Percentiles rank a stretch among this genome's conserved stretches.
phyloP scores from a whole-genome alignment of 306 rosid species.

The Pachyrhizus erosus region DNA sequence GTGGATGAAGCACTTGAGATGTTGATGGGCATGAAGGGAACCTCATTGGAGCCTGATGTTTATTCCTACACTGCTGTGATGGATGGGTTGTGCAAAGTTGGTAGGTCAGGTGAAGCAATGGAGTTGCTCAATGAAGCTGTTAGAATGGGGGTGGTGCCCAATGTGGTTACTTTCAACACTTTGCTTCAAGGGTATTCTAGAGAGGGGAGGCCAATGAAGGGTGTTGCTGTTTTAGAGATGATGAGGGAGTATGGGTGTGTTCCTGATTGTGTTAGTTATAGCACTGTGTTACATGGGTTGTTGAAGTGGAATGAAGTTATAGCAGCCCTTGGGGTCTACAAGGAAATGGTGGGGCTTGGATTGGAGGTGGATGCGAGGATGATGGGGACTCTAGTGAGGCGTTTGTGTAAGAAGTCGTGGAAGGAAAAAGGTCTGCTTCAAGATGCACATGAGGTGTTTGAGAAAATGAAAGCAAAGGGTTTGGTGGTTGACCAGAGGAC shows the following conservation, averaged over 20 bases:
- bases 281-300: slow-evolving; percentile 74
- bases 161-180: slow-evolving; percentile 68
- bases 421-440: slow-evolving; percentile 50
- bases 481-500: slow-evolving; percentile 52
- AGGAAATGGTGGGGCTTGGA: slow-evolving; percentile 67
- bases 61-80: slow-evolving; percentile 73
- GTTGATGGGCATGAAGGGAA: slow-evolving; percentile 55
- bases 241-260: slow-evolving; percentile 61
- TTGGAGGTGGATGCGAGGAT: slow-evolving; percentile 57
- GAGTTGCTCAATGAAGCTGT: slow-evolving; percentile 69
- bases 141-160: slow-evolving; percentile 62
- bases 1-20: slow-evolving; percentile 84
- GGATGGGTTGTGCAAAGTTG: slow-evolving; percentile 90
- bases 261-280: slow-evolving; percentile 71
- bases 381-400: slow-evolving; percentile 65
- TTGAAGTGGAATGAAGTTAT: slow-evolving; percentile 66
- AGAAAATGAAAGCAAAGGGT: slow-evolving; percentile 55
- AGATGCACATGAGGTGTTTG: slow-evolving; percentile 62
- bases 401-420: slow-evolving; percentile 59
- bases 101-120: slow-evolving; percentile 78
- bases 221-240: slow-evolving; percentile 58
- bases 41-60: slow-evolving; percentile 56
- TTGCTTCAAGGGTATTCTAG: slow-evolving; percentile 74
- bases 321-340: slow-evolving; percentile 51
- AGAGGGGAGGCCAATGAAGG: slow-evolving; percentile 75